phyloP scores from a whole-genome alignment of 176 grass and related monocot genomes.

The Zoysia japonica region DNA sequence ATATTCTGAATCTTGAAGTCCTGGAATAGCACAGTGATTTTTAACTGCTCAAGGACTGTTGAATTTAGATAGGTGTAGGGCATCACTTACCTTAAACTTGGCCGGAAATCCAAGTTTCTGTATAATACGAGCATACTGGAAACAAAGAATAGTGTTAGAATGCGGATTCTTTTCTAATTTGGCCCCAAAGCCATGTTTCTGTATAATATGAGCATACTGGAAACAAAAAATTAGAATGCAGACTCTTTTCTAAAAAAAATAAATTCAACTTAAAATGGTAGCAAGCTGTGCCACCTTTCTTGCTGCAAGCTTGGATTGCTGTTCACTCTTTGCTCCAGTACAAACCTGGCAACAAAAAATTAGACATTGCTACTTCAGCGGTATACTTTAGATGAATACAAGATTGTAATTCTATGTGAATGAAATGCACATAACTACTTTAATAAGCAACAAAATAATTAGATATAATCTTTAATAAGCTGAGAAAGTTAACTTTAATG shows the following conservation, averaged over 20 bases:
- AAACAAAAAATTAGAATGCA: too few relatives aligned
- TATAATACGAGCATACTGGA: constrained; percentile 97
- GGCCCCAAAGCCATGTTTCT: too few relatives aligned
- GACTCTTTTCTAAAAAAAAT: neutral
- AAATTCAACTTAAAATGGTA: constrained; percentile 19
- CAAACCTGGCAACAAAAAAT: constrained; percentile 62
- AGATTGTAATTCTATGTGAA: neutral
- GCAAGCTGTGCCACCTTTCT: constrained; percentile 62
- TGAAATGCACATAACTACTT: neutral
- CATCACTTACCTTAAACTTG: constrained; percentile 80
- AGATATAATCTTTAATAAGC: too few relatives aligned
- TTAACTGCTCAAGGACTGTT: neutral
- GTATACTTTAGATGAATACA: neutral
- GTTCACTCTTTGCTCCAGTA: constrained; percentile 93
- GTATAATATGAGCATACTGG: too few relatives aligned
- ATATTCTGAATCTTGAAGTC: constrained; percentile 99
- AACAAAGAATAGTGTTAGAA: constrained; percentile 37
- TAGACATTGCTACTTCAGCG: neutral
- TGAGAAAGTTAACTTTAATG: neutral
- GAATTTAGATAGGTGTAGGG: constrained; percentile 2
- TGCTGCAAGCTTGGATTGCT: constrained; percentile 94
- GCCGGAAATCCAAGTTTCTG: constrained; percentile 98
- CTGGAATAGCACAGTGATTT: constrained; percentile 30
- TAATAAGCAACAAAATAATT: too few relatives aligned
- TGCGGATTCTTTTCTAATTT: neutral